phyloP scores from a whole-genome alignment of 1,284 basidiomycete genomes.

The Sanguinoderma infundibulare region DNA sequence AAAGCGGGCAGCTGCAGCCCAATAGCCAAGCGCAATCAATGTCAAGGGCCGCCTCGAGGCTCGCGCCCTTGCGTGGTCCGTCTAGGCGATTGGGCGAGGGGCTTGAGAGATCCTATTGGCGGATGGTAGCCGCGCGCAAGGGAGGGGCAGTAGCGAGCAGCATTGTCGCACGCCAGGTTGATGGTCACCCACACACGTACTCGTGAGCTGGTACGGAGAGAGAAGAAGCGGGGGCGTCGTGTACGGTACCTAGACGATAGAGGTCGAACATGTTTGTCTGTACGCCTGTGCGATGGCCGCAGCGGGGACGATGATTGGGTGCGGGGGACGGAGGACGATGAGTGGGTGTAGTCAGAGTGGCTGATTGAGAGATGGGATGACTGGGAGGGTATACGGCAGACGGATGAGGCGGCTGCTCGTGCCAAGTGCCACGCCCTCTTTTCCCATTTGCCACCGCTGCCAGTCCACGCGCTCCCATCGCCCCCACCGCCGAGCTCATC shows the following conservation, averaged over 20 bases:
- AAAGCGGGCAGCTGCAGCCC: conserved; percentile 9
- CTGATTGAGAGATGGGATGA: not conserved
- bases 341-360: not conserved
- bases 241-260: conserved; percentile 1
- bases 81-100: not conserved
- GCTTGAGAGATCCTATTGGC: not conserved
- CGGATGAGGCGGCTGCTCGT: too few species aligned
- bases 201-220: not conserved
- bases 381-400: not conserved
- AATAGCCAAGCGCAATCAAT: not conserved
- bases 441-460: conserved; percentile 9
- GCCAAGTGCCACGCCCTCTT: conserved; percentile 1
- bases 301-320: conserved; percentile 5
- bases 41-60: not conserved
- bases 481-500: not conserved
- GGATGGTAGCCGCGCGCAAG: not conserved
- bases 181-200: conserved; percentile 2
- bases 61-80: too few species aligned
- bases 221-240: not conserved
- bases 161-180: not conserved
- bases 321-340: not conserved
- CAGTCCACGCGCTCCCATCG: conserved; percentile 4
- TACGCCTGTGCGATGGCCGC: not conserved
- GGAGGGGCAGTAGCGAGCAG: not conserved
- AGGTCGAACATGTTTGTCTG: not conserved